A percentile compares a stretch with the other conserved stretches of the same genome.
phyloP scores from a whole-genome alignment of 371 early-diverging fungal species.

The Apophysomyces variabilis region DNA sequence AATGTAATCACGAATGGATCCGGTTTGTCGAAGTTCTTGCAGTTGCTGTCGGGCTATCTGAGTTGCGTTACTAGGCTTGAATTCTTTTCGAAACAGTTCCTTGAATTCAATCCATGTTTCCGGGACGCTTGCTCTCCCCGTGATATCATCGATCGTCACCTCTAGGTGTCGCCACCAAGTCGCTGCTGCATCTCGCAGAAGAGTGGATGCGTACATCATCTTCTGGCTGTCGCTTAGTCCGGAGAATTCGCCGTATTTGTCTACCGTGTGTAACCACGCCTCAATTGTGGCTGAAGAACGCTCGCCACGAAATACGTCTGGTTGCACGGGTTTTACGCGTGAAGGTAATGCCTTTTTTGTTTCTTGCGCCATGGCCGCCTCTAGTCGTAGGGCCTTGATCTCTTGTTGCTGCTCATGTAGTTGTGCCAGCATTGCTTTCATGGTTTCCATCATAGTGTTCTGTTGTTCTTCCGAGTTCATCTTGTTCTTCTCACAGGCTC shows the following conservation, averaged over 20 bases:
- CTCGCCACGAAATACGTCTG: conserved; percentile 11
- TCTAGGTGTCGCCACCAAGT: conserved; percentile 19
- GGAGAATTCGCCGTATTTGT: conserved; percentile 12
- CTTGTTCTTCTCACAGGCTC: background rate
- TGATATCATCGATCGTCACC: background rate
- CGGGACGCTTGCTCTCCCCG: background rate
- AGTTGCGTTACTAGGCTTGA: conserved; percentile 13
- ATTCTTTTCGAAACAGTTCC: conserved; percentile 9
- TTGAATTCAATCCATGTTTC: conserved; percentile 11
- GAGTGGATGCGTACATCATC: conserved; percentile 8
- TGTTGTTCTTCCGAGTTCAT: background rate
- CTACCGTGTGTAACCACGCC: conserved; percentile 13
- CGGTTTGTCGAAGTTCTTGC: conserved; percentile 1
- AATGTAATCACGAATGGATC: conserved; percentile 12
- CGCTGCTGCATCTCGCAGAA: conserved; percentile 3
- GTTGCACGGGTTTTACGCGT: background rate
- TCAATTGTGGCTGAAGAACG: conserved; percentile 10
- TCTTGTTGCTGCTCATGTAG: conserved; percentile 9
- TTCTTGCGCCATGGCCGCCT: background rate
- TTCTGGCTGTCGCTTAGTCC: conserved; percentile 4
- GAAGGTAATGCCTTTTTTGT: background rate
- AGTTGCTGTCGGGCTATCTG: conserved; percentile 10
- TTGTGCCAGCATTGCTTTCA: conserved; percentile 9
- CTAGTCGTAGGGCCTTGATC: background rate
- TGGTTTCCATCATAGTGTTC: background rate